Base-by-base conservation (phyloP, 352 stramenopile species). In the Globisporangium canariense region DNA sequence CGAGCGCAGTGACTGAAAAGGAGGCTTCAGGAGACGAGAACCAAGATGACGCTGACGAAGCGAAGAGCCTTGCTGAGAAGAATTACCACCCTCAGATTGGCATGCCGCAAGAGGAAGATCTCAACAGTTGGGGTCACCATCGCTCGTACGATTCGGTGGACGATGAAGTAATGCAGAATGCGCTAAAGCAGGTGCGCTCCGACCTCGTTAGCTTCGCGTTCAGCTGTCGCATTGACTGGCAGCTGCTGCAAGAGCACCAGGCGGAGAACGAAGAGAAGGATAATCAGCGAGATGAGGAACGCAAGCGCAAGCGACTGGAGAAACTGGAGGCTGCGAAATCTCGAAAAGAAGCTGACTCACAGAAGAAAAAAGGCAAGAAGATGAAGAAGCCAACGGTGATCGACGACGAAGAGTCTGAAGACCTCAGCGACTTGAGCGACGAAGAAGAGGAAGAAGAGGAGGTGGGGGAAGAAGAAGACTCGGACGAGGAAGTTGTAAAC, bases 71-170 rank as follows among this genome's bases (percentile, higher is more conserved):
- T 50, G 59, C 38, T 14, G 64, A 78, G 30, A 89, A 89, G 66
- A 72, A 81, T 25, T 93, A 91, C 45, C 86, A 94, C 25, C 82
- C 83, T 40, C 86, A 94, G 65, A 85, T 94, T 56, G 86, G 88
- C 3, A 96, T 99, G 92, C 97, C 97, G 0, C 93, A 97, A 18
- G 97, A 99, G 79, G 96, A 99, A 75, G 97, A 99, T 71, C 87
- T 99, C 68, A 97, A 98, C 49, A 97, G 78, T 49, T 99, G 97
- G 97, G 96, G 89, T 36, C 97, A 99, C 72, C 97, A 99, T 76
- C 90, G 94, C 34, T 86, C 83, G 18, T 94, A 97, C 43, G 92
- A 98, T 55, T 98, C 96, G 18, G 93, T 98, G 16, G 97, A 99
- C 58, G 97, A 99, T 69, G 93, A 96, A 60, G 86, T 99, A 20